phyloP scores from a whole-genome alignment of 202 grass and related monocot species.

The Carex arenaria region DNA sequence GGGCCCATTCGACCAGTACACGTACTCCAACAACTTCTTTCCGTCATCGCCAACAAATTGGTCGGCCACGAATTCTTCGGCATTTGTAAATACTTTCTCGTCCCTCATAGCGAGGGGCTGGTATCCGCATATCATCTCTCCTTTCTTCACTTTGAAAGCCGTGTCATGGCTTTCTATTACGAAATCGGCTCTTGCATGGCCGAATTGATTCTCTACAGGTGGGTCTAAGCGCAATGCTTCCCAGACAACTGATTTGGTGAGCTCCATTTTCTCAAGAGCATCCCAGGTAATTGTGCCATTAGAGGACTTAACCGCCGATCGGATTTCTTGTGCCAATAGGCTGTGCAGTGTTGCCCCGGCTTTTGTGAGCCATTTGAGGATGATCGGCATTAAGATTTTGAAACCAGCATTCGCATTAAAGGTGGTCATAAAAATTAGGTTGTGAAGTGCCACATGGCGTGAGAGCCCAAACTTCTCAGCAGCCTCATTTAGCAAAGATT shows the following conservation, averaged over 20 bases:
- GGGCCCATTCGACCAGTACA: slow-evolving; percentile 72
- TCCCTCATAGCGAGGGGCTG: slow-evolving; percentile 61
- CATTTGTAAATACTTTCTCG: slow-evolving; percentile 37
- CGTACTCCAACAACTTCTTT: slow-evolving; percentile 37
- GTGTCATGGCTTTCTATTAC: slow-evolving; percentile 64
- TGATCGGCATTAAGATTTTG: slow-evolving; percentile 45
- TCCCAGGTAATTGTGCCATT: slow-evolving; percentile 11
- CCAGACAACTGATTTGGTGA: slow-evolving; percentile 63
- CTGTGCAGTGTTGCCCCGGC: slow-evolving; percentile 35
- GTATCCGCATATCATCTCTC: slow-evolving; percentile 61
- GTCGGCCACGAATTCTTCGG: slow-evolving; percentile 44
- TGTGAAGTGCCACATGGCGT: slow-evolving; percentile 56
- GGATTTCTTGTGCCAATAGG: slow-evolving; percentile 43
- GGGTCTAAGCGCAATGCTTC: slow-evolving; percentile 60
- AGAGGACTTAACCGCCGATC: background rate
- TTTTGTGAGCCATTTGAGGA: slow-evolving; percentile 44
- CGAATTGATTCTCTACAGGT: slow-evolving; percentile 69
- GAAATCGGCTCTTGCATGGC: slow-evolving; percentile 40
- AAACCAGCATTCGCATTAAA: slow-evolving; percentile 56
- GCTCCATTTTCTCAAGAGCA: slow-evolving; percentile 44
- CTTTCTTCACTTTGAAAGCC: slow-evolving; percentile 51
- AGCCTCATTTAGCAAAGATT: slow-evolving; percentile 34
- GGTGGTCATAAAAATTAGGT: slow-evolving; percentile 51
- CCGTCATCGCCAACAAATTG: slow-evolving; percentile 35
- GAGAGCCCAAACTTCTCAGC: slow-evolving; percentile 31